These are phyloP conservation scores for Thinopyrum elongatum DNA, from an alignment of 176 grass and related monocot species.

Conservation along the genomic window DNA sequence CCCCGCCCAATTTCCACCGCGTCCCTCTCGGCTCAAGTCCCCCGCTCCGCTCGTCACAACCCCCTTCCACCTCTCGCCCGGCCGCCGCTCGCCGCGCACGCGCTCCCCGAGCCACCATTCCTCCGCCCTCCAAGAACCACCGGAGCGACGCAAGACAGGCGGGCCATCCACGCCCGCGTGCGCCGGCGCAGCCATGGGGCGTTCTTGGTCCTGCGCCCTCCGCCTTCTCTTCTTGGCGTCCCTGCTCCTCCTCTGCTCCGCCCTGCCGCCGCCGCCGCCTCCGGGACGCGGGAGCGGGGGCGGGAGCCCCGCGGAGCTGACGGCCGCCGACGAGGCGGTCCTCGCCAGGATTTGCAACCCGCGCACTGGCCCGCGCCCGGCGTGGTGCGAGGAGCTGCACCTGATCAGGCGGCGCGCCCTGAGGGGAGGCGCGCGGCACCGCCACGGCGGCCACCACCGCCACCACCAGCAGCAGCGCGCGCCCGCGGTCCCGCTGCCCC, in stretches of 20 bases:
- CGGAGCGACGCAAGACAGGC: background rate
- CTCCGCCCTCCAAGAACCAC: conserved; percentile 17
- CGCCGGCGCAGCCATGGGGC: conserved; percentile 38
- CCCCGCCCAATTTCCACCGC: conserved; percentile 5
- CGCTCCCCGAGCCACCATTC: background rate
- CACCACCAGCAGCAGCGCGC: background rate
- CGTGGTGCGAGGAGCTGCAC: conserved; percentile 49
- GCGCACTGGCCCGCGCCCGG: background rate
- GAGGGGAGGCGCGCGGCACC: background rate
- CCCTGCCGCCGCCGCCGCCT: background rate
- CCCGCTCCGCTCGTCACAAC: background rate
- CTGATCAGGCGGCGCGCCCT: conserved; percentile 12
- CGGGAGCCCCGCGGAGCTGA: background rate
- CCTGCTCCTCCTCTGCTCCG: conserved; percentile 39
- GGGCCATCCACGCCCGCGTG: background rate
- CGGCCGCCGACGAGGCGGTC: conserved; percentile 33
- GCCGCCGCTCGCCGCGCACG: background rate
- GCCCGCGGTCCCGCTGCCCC: conserved; percentile 16
- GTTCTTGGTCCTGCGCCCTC: conserved; percentile 24
- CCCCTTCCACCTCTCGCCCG: background rate
- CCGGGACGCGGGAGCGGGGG: background rate
- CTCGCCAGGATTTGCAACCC: conserved; percentile 36
- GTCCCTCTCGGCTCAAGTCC: conserved; percentile 18
- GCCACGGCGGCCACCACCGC: background rate
- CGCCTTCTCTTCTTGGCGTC: conserved; percentile 46